A percentile compares a stretch with the other conserved stretches of the same genome.
phyloP scores from a whole-genome alignment of 1,284 basidiomycete species.

The Trichosporon asahii region DNA sequence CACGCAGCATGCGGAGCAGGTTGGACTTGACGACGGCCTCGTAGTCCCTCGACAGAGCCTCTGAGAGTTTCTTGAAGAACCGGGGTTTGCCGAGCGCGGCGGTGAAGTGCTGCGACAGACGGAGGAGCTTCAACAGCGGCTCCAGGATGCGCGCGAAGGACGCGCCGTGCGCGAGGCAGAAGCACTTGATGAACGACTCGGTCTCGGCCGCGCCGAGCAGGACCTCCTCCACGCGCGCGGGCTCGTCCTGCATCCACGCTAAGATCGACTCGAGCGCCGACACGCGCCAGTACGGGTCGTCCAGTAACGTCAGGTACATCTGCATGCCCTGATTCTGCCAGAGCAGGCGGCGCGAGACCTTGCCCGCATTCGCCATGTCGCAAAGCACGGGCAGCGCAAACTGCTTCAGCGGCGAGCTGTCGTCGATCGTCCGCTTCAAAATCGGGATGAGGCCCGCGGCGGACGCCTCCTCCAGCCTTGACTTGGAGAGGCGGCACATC shows the following conservation, averaged over 20 bases:
- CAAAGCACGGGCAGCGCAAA: slow-evolving; percentile 95
- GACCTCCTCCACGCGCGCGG: slow-evolving; percentile 84
- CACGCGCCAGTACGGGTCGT: slow-evolving; percentile 94
- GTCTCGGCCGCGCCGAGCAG: slow-evolving; percentile 67
- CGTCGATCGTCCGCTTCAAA: slow-evolving; percentile 79
- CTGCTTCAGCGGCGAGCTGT: slow-evolving; percentile 86
- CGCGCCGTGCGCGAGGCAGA: slow-evolving; percentile 80
- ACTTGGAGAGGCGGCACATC: slow-evolving; percentile 88
- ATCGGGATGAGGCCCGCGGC: slow-evolving; percentile 90
- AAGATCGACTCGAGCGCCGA: slow-evolving; percentile 85
- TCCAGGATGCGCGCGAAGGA: slow-evolving; percentile 95
- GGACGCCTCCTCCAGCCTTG: slow-evolving; percentile 92
- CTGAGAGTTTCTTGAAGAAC: slow-evolving; percentile 83
- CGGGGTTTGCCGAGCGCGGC: slow-evolving; percentile 67
- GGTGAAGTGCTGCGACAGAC: slow-evolving; percentile 70
- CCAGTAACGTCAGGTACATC: slow-evolving; percentile 78
- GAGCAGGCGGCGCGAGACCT: slow-evolving; percentile 76
- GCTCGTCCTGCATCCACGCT: slow-evolving; percentile 94
- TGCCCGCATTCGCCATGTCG: slow-evolving; percentile 88
- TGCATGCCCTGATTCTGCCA: slow-evolving; percentile 82
- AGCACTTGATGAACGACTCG: slow-evolving; percentile 74
- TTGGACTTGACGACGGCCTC: slow-evolving; percentile 88
- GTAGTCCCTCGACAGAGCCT: slow-evolving; percentile 67
- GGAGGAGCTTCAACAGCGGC: slow-evolving; percentile 81
- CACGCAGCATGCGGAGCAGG: slow-evolving; percentile 76